phyloP scores from a whole-genome alignment of 208 protist species.

The Acanthamoeba quina region DNA sequence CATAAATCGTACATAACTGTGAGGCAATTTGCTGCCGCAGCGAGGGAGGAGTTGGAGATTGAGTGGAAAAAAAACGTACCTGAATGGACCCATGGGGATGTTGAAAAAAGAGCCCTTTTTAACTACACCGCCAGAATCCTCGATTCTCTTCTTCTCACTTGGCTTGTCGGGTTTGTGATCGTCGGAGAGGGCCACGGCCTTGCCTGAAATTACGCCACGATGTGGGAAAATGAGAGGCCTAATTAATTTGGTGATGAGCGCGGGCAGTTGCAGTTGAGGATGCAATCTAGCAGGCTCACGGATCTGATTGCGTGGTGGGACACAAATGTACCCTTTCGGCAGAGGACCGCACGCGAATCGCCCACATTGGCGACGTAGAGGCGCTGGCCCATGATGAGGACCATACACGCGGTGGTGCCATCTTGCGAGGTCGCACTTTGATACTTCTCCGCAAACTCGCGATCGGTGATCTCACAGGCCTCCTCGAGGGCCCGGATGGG shows the following conservation, averaged over 20 bases:
- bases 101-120: slow-evolving; percentile 72
- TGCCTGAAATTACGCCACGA: slow-evolving; percentile 21
- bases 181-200: slow-evolving; percentile 32
- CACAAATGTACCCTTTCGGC: slow-evolving; percentile 22
- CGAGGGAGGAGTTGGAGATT: neutral
- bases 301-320: neutral
- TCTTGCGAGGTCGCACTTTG: slow-evolving; percentile 42
- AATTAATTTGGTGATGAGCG: no score
- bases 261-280: neutral
- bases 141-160: slow-evolving; percentile 49
- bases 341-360: slow-evolving; percentile 57
- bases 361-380: slow-evolving; percentile 63
- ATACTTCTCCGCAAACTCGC: slow-evolving; percentile 48
- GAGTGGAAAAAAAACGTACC: neutral
- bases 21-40: neutral
- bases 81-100: slow-evolving; percentile 73
- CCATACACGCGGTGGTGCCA: slow-evolving; percentile 72
- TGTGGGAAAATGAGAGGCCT: neutral
- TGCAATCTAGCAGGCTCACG: neutral
- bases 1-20: neutral
- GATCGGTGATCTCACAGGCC: slow-evolving; percentile 66
- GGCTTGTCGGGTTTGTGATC: slow-evolving; percentile 69
- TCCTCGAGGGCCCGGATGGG: slow-evolving; percentile 52
- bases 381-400: slow-evolving; percentile 47
- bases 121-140: slow-evolving; percentile 42